phyloP scores from a whole-genome alignment of 148 eudicot genomes.

The Heliosperma pusillum region DNA sequence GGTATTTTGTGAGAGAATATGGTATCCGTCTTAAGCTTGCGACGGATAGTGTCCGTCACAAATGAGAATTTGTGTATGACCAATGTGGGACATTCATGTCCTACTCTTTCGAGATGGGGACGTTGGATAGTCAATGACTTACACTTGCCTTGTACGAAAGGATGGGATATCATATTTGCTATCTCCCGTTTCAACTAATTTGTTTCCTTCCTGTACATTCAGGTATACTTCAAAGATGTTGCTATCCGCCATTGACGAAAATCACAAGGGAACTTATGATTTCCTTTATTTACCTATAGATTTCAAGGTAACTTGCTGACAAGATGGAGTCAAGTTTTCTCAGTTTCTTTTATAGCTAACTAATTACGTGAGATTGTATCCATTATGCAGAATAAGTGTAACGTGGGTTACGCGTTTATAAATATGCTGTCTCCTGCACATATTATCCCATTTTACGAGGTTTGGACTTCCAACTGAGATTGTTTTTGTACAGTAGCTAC shows the following conservation, averaged over 20 bases:
- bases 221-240: slow-evolving; percentile 98
- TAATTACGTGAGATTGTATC: slow-evolving; percentile 1
- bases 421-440: slow-evolving; percentile 83
- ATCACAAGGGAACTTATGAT: slow-evolving; percentile 75
- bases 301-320: slow-evolving; percentile 57
- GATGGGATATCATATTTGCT: too few relatives aligned
- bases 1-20: too few relatives aligned
- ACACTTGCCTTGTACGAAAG: too few relatives aligned
- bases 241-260: slow-evolving; percentile 87
- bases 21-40: too few relatives aligned
- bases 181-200: neutral
- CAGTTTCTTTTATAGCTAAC: slow-evolving; percentile 9
- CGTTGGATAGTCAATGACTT: too few relatives aligned
- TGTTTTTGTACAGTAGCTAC: neutral
- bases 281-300: slow-evolving; percentile 94
- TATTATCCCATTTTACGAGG: slow-evolving; percentile 77
- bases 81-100: too few relatives aligned
- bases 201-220: slow-evolving; percentile 21
- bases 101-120: too few relatives aligned
- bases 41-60: too few relatives aligned
- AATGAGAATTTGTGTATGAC: too few relatives aligned
- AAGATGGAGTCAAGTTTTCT: neutral
- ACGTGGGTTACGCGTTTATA: slow-evolving; percentile 95
- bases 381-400: slow-evolving; percentile 89
- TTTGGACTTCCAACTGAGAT: slow-evolving; percentile 21